Conservation (phyloP, 108 stramenopile species). For the Seminavis robusta region DNA sequence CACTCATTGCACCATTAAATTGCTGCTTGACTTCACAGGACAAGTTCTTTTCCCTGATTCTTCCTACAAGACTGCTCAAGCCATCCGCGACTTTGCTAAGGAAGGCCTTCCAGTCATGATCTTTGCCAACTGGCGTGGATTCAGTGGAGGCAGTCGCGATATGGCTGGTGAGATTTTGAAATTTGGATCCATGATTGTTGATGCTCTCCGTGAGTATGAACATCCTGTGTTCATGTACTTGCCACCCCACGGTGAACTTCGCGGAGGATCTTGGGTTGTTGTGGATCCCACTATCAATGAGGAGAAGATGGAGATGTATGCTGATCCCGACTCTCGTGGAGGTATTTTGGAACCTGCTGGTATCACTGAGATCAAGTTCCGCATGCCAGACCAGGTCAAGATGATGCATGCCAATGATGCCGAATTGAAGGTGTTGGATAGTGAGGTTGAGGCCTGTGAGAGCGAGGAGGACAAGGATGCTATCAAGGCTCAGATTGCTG, state of each 20-base stretch:
- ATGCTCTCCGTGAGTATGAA: slow-evolving; percentile 93
- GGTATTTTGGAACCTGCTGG: slow-evolving; percentile 98
- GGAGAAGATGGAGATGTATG: slow-evolving; percentile 98
- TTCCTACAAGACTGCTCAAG: slow-evolving; percentile 97
- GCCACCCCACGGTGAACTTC: slow-evolving; percentile 95
- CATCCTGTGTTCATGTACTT: slow-evolving; percentile 98
- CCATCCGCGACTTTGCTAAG: slow-evolving; percentile 93
- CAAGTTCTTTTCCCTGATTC: slow-evolving; percentile 99
- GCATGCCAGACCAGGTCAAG: slow-evolving; percentile 75
- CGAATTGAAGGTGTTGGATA: slow-evolving; percentile 83
- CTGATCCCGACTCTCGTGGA: slow-evolving; percentile 95
- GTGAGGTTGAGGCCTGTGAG: slow-evolving; percentile 73
- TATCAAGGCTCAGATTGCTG: slow-evolving; percentile 84
- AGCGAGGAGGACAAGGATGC: slow-evolving; percentile 68
- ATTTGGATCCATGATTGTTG: slow-evolving; percentile 98
- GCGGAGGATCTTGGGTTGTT: slow-evolving; percentile 98
- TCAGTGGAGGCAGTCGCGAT: slow-evolving; percentile 96
- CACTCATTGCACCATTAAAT: neutral
- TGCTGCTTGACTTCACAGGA: slow-evolving; percentile 13
- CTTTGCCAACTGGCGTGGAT: slow-evolving; percentile 99
- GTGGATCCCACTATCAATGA: slow-evolving; percentile 98
- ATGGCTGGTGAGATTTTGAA: slow-evolving; percentile 98
- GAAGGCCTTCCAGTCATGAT: slow-evolving; percentile 98
- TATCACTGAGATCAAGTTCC: slow-evolving; percentile 98
- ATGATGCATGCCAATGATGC: slow-evolving; percentile 89